Base-by-base conservation (phyloP, 345 rosid genomes). In the Eucalyptus tenuipes region DNA sequence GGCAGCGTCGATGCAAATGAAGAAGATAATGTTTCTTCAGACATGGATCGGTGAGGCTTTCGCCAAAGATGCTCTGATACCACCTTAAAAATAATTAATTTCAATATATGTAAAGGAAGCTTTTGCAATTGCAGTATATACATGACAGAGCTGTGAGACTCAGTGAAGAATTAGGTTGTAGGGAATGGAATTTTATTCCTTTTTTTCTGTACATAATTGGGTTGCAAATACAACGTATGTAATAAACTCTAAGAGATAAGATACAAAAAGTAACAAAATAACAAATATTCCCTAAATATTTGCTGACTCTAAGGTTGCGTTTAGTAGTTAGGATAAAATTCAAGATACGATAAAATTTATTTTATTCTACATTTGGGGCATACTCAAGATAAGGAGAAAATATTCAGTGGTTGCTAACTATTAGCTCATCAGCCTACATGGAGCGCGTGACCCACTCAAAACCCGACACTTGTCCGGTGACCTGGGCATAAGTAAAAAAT, bases 351-450 rank as follows among this genome's bases (percentile, higher is more conserved):
- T 52, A 18, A 52, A 52, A 52, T 52, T 52, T 52, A 52, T 52
- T 52, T 20, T 52, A 52, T 52, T 52, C 0, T 20, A 0, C 1
- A 0, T 52, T 52, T 52, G 25, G 10, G 25, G 2, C 5, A 0
- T 52, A 52, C 25, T 52, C 10, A 52, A 52, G 1, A n/a, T 37
- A 4, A 37, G 40, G 44, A 42, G 44, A 42, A 42, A 42, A 42
- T 42, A 42, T 42, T 42, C n/a, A n/a, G n/a, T n/a, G n/a, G n/a
- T n/a, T n/a, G n/a, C n/a, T n/a, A n/a, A 42, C 44, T 7, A 42
- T 4, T 4, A 6, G 44, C 44, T 42, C 44, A 42, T 42, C 44
- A 42, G 7, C 44, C 44, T 42, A 42, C 44, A 2, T 42, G 44
- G 44, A 7, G 7, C 7, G 44, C 44, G 44, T 7, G 7, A 42